Evolutionary conservation across 2,329 filamentous ascomycete species (phyloP), one percentile per base, ranked within the genome.

Genomic region (Neofusicoccum laricinum): DNA sequence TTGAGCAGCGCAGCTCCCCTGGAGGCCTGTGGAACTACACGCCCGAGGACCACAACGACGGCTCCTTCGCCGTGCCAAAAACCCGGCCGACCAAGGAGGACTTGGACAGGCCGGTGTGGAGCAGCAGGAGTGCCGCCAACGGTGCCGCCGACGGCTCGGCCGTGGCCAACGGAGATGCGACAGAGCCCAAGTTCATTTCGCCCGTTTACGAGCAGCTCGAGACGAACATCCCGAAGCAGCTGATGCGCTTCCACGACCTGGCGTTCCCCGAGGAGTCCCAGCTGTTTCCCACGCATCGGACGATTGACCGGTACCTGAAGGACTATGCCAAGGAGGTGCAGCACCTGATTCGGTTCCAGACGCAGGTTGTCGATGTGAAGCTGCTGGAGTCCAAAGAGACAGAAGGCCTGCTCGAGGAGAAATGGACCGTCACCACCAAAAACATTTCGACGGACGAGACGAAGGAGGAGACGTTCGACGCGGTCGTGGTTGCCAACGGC

Each of bases 21-120:
- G 94, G 93, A 64, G 94, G 95, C 2, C 86, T 95, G 10, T 98
- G 94, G 94, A 90, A 92, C 71, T 93, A 96, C 75, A 88, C 84
- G 67, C 79, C 81, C 32, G 77, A 82, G 76, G 63, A 77, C 49
- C 71, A 81, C 73, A 67, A 84, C 69, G 68, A 79, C 72, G 66
- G 83, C 72, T 69, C 83, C 69, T 75, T 80, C 50, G 67, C 71
- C 1, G 70, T 94, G 41, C 92, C 93, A 7, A 90, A 93, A 72
- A 86, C 86, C n/a, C 55, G 46, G 12, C 63, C 63, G 32, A 59
- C 53, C 21, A 64, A 85, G 70, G 82, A 83, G 49, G 83, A 85
- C 25, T 81, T 85, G 0, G 90, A 93, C 67, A 81, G 84, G 64
- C 90, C 91, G 4, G 76, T 88, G 64, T 86, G 82, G 79, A 72